Evolutionary conservation across 2,329 filamentous ascomycete species (phyloP).

Genomic region (Cladosporium colombiae): DNA sequence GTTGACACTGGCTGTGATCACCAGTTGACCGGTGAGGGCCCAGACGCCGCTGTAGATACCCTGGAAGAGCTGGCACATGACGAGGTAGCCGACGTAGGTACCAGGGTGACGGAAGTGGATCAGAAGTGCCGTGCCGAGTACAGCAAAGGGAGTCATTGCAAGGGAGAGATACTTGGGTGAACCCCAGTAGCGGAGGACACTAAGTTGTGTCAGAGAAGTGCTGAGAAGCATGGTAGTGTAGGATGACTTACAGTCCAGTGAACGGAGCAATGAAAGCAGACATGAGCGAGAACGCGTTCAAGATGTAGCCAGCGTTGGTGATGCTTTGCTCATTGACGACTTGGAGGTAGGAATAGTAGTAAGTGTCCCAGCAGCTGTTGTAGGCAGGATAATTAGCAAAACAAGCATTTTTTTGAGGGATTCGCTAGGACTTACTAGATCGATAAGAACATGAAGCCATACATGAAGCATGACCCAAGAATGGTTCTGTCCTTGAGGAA

Average conservation of each 20-base stretch:
- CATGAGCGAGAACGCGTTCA: conserved; percentile 11
- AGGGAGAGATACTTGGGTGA: conserved; percentile 21
- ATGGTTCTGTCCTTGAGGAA: conserved; percentile 55
- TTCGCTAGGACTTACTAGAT: conserved; percentile 47
- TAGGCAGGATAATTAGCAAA: not conserved
- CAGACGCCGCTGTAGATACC: conserved; percentile 34
- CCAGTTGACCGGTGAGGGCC: conserved; percentile 37
- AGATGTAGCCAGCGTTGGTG: conserved; percentile 11
- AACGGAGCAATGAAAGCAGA: conserved; percentile 50
- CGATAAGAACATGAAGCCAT: conserved; percentile 24
- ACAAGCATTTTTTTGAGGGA: conserved; percentile 34
- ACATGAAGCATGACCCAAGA: conserved; percentile 46
- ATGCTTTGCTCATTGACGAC: conserved; percentile 49
- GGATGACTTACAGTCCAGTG: conserved; percentile 43
- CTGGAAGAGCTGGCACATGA: conserved; percentile 54
- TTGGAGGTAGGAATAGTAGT: conserved; percentile 50
- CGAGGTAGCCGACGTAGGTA: conserved; percentile 50
- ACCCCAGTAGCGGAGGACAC: conserved; percentile 44
- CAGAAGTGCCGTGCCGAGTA: conserved; percentile 38
- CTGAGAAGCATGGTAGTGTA: too few relatives aligned
- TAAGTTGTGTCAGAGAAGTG: not conserved
- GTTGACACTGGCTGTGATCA: conserved; percentile 37
- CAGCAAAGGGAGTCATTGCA: conserved; percentile 38
- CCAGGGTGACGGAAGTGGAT: conserved; percentile 41
- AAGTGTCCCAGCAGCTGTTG: conserved; percentile 40